Base-by-base conservation (phyloP, 2,329 filamentous ascomycete genomes). In the Talaromyces rugulosus region DNA sequence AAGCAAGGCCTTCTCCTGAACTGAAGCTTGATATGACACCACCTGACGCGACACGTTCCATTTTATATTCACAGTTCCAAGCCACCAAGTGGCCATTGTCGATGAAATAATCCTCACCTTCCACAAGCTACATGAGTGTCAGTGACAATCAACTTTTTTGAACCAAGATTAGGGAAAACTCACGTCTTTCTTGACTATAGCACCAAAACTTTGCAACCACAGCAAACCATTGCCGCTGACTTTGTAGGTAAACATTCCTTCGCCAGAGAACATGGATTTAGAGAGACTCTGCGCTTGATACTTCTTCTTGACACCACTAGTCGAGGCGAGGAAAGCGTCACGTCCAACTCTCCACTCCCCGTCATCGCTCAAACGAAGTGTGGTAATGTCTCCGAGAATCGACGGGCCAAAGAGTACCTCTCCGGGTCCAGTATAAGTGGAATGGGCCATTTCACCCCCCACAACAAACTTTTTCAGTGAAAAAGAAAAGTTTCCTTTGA, bases 141-240 rank as follows among this genome's bases (percentile, higher is more conserved):
- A 59, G 56, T 51, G n/a, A n/a, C n/a, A n/a, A n/a, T n/a, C n/a
- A n/a, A n/a, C n/a, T n/a, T n/a, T n/a, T n/a, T n/a, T n/a, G n/a
- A n/a, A n/a, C n/a, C n/a, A n/a, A n/a, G n/a, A n/a, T n/a, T n/a
- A n/a, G n/a, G n/a, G n/a, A n/a, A n/a, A n/a, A n/a, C n/a, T n/a
- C n/a, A n/a, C n/a, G n/a, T 97, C 92, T 79, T 98, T 98, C 70
- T 90, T 85, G 65, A 98, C 91, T 64, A 99, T 96, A 5, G 95
- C 95, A 6, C 95, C 95, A 70, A 99, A 95, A 71, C 91, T 96
- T 8, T 91, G 90, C 54, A 97, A 83, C 91, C 94, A 99, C 47
- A 96, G 72, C 40, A 98, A 80, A 0, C 95, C 95, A 6, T 82
- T 84, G 0, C 94, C 94, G 14, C 82, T 85, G 9, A 98, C 89